Base-by-base conservation (phyloP, 306 rosid species). In the Vigna radiata region DNA sequence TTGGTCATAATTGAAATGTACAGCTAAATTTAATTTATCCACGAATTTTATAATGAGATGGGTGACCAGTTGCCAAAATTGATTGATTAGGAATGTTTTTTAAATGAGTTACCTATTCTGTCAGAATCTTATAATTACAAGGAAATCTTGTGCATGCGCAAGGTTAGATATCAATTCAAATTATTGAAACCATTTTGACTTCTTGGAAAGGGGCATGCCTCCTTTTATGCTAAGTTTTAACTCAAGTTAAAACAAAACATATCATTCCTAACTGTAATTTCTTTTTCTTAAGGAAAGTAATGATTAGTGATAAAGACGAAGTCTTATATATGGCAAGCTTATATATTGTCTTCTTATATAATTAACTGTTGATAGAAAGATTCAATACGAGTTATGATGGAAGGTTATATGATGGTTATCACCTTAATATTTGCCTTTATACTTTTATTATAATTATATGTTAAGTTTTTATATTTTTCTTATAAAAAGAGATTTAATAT, bases 131-230 rank as follows among this genome's bases (percentile, higher is more conserved):
- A 16, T 53, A 10, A 58, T 58, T 36, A 23, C 64, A 23, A 2
- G 64, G 12, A 23, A 25, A 29, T 29, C 33, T 27, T 31, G 15
- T 5, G 44, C 77, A 74, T 36, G 75, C 49, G 60, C 14, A 15
- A 17, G 69, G 64, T 39, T 64, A 70, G 64, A 76, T 75, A 66
- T 78, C 62, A 69, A 70, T 16, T 60, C 76, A 65, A 79, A 83
- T 72, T 76, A 72, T 83, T 80, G 80, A 60, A 58, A 72, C 25
- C 67, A 52, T 29, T 2, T 12, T 49, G 36, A 49, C 65, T 33
- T 2, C 72, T 77, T 12, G 75, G 65, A 55, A 77, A 58, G 8
- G 18, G 33, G 56, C 52, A 69, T 2, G 49, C 47, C 62, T 55
- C 62, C 15, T 55, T 68, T 53, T 52, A 31, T 54, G 68, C 39